These are phyloP conservation scores for Periglandula ipomoeae DNA, from an alignment of 2,329 filamentous ascomycete genomes.

Conservation along the genomic window DNA sequence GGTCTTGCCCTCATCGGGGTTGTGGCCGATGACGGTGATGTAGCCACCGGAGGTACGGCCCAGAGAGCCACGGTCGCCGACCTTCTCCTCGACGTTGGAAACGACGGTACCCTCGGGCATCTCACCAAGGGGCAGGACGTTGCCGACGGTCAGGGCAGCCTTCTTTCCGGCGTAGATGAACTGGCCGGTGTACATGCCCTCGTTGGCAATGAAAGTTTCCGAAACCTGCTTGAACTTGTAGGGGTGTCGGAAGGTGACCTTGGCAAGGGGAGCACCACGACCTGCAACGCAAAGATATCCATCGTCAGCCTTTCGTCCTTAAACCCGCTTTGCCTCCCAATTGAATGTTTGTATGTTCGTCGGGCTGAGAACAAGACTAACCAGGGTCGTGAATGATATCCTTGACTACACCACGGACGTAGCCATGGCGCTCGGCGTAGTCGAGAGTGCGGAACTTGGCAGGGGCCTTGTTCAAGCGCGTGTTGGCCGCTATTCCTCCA, in stretches of 20 bases:
- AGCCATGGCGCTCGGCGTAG: constrained; percentile 93
- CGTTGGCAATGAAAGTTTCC: constrained; percentile 99
- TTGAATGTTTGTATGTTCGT: background rate
- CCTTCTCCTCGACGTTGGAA: constrained; percentile 98
- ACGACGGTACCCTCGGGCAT: constrained; percentile 99
- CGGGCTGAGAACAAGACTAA: constrained; percentile 19
- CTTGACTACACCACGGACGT: constrained; percentile 95
- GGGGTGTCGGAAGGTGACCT: constrained; percentile 93
- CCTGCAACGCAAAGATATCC: constrained; percentile 20
- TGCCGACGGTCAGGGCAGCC: constrained; percentile 91
- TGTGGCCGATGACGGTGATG: constrained; percentile 95
- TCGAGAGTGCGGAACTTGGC: constrained; percentile 95
- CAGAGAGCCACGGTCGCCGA: constrained; percentile 90
- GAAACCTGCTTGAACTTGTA: constrained; percentile 97
- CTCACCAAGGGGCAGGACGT: constrained; percentile 87
- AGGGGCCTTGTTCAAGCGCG: constrained; percentile 77
- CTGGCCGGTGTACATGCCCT: constrained; percentile 99
- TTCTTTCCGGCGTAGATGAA: constrained; percentile 99
- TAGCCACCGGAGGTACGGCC: constrained; percentile 99
- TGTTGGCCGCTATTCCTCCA: constrained; percentile 56
- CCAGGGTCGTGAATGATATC: constrained; percentile 99
- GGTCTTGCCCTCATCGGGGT: constrained; percentile 98
- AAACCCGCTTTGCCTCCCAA: background rate
- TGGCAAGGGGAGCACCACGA: constrained; percentile 94
- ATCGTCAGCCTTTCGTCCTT: constrained; percentile 15